These are phyloP conservation scores for Didymella keratinophila DNA, from an alignment of 2,329 filamentous ascomycete species.

Conservation along the genomic window DNA sequence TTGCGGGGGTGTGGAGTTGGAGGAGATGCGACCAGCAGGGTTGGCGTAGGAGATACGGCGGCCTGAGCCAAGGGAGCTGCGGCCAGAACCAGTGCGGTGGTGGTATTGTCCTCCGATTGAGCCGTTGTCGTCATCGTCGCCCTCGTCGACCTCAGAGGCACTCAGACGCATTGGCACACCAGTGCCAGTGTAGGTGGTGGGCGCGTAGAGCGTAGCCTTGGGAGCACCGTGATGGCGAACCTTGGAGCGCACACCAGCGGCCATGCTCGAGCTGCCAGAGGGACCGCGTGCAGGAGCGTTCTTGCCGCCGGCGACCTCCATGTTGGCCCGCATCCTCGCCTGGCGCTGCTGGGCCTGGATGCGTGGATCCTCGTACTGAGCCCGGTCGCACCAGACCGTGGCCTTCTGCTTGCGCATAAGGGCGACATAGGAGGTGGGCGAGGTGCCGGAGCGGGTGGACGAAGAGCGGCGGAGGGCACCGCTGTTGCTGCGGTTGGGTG, in stretches of 20 bases:
- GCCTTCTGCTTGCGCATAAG: conserved; percentile 97
- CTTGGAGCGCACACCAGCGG: conserved; percentile 74
- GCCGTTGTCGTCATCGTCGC: conserved; percentile 75
- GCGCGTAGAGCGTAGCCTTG: conserved; percentile 78
- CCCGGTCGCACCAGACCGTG: conserved; percentile 96
- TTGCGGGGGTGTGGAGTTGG: conserved; percentile 63
- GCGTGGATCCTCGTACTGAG: conserved; percentile 90
- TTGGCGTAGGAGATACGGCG: conserved; percentile 50
- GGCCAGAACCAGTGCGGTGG: conserved; percentile 75
- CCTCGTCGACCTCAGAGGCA: conserved; percentile 93
- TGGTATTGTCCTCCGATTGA: conserved; percentile 61
- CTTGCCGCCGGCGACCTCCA: conserved; percentile 77
- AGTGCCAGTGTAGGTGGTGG: conserved; percentile 75
- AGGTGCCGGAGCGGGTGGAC: conserved; percentile 75
- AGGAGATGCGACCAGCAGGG: conserved; percentile 57
- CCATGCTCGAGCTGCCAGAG: conserved; percentile 49
- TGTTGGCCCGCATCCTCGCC: conserved; percentile 84
- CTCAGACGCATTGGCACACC: conserved; percentile 91
- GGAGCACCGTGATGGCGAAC: conserved; percentile 87
- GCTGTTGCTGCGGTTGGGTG: conserved; percentile 58
- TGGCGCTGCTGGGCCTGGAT: conserved; percentile 82
- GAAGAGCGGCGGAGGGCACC: conserved; percentile 73
- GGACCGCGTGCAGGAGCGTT: conserved; percentile 47
- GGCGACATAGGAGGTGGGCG: conserved; percentile 83
- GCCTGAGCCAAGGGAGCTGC: conserved; percentile 66